Base-by-base conservation (phyloP, 2,329 filamentous ascomycete genomes). In the Pseudodiploospora longispora region DNA sequence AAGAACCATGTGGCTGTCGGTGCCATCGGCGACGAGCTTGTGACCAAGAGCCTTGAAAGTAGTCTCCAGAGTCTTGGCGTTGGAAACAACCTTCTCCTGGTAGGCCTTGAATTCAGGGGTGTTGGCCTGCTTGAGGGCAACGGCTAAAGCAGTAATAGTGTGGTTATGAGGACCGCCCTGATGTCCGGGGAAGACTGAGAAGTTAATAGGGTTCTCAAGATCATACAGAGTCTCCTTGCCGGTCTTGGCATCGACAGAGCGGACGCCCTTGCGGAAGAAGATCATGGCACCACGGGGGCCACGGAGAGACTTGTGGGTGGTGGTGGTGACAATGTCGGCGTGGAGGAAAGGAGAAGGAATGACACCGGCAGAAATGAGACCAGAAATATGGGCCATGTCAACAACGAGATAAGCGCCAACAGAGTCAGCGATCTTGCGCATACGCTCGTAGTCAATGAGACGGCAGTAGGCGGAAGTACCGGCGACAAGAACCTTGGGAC, bases 91-190 rank as follows among this genome's bases (percentile, higher is more conserved):
- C 65, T 90, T 84, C 67, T 90, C 71, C 71, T 98, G 93, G 75
- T 98, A 98, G 50, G 83, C 75, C 72, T 86, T 86, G 80, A 97
- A 98, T 55, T 97, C 91, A 44, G 85, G 81, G 41, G 80, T 83
- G 56, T 88, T 82, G 27, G 93, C 91, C 74, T 98, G 93, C 74
- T 95, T 90, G 53, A 98, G 77, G 37, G 93, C 93, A 47, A 98
- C 93, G 32, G 93, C 83, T 51, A 98, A 78, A 41, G 93, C 93
- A 50, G 91, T 97, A 71, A 98, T 98, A 64, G 93, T 98, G 80
- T 98, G 93, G 76, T 98, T 98, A 78, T 98, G 93, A 42, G 93
- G 93, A 30, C 93, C 93, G 62, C 93, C 93, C 74, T 98, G 93
- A 74, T 98, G 93, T 50, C 93, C 93, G 45, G 93, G 93, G 81